A percentile compares a stretch with the other conserved stretches of the same genome.
Conservation (phyloP, 1,284 basidiomycete species). For the Ceratobasidium sp. region DNA sequence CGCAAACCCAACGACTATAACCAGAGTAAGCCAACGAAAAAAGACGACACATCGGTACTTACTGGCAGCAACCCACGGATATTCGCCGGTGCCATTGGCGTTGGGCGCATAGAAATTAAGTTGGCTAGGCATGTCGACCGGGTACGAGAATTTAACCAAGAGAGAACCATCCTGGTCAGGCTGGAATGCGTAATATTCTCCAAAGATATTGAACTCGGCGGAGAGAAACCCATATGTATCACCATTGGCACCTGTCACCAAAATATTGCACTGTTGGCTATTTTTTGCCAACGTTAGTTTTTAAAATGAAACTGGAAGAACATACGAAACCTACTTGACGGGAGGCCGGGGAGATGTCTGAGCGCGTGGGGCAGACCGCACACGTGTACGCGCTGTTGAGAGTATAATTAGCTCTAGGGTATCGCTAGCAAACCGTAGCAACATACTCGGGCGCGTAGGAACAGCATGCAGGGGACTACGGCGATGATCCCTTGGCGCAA, state of each 20-base stretch:
- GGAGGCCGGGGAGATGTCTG: conserved; percentile 7
- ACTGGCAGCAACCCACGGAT: conserved; percentile 16
- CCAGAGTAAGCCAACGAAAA: neutral
- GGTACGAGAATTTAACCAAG: conserved; percentile 25
- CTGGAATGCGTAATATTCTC: conserved; percentile 1
- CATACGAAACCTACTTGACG: neutral
- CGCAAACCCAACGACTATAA: neutral
- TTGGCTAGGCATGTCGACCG: neutral
- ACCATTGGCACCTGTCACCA: neutral
- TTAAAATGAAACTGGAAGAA: neutral
- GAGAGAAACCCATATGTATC: neutral
- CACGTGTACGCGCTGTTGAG: neutral
- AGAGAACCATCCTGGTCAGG: neutral
- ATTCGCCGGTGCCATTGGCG: conserved; percentile 4
- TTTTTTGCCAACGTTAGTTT: too few relatives aligned
- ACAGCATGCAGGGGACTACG: too few relatives aligned
- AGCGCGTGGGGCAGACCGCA: conserved; percentile 14
- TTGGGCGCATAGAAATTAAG: conserved; percentile 21
- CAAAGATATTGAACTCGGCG: neutral
- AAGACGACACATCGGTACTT: neutral
- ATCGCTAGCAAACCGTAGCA: too few relatives aligned
- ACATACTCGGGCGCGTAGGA: too few relatives aligned
- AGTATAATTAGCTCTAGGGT: neutral
- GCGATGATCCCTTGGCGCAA: too few relatives aligned
- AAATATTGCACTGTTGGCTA: conserved; percentile 10